Conservation (phyloP, 768 basidiomycete genomes). For the Mycena metata region DNA sequence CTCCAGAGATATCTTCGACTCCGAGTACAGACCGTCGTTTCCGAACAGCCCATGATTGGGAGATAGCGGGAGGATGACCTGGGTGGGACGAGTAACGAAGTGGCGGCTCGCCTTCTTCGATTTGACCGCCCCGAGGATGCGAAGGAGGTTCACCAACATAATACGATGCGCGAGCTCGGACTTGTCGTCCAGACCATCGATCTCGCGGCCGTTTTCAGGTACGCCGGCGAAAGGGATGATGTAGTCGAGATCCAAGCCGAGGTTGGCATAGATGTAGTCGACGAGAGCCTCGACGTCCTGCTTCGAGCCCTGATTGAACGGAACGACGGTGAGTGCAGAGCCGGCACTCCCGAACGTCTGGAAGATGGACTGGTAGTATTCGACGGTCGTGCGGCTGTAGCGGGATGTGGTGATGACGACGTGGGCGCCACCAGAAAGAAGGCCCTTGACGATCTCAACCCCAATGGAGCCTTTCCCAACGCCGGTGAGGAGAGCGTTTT, state of each 20-base stretch:
- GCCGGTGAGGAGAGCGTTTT: slow-evolving; percentile 97
- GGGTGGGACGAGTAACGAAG: slow-evolving; percentile 97
- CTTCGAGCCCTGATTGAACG: slow-evolving; percentile 99
- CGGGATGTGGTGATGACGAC: slow-evolving; percentile 98
- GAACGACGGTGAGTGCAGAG: slow-evolving; percentile 97
- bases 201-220: slow-evolving; percentile 98
- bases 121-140: slow-evolving; percentile 97
- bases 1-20: slow-evolving; percentile 98
- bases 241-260: slow-evolving; percentile 98
- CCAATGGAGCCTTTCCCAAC: slow-evolving; percentile 99
- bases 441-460: slow-evolving; percentile 96
- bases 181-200: slow-evolving; percentile 96
- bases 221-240: slow-evolving; percentile 98
- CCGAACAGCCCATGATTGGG: slow-evolving; percentile 99
- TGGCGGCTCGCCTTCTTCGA: slow-evolving; percentile 97
- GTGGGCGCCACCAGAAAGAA: slow-evolving; percentile 95
- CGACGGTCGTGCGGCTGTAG: slow-evolving; percentile 94
- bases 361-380: slow-evolving; percentile 98
- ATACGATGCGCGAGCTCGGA: slow-evolving; percentile 98
- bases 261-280: slow-evolving; percentile 96
- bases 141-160: slow-evolving; percentile 97
- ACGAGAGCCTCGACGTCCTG: slow-evolving; percentile 98
- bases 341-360: slow-evolving; percentile 95
- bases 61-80: slow-evolving; percentile 97
- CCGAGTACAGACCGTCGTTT: slow-evolving; percentile 97